Percentiles rank a stretch among this genome's conserved stretches.
Conservation (phyloP, 805 yeast species). For the Kazachstania taianensis region DNA sequence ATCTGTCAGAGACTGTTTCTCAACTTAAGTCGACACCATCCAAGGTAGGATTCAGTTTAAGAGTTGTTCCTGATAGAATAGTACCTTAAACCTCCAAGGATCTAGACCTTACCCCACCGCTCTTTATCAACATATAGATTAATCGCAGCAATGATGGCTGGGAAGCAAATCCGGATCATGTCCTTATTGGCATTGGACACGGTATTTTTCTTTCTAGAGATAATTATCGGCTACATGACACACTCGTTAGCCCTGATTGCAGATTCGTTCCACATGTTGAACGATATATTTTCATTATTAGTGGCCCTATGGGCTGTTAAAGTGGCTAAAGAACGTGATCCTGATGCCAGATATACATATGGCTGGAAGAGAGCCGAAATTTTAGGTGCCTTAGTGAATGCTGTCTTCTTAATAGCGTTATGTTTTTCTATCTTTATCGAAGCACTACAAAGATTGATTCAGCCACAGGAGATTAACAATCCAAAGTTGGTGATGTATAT, state of each 20-base stretch:
- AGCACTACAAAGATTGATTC: slow-evolving; percentile 80
- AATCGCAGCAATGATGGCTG: slow-evolving; percentile 2
- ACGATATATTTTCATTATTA: slow-evolving; percentile 79
- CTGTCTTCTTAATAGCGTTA: slow-evolving; percentile 83
- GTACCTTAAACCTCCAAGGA: too few species aligned
- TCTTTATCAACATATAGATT: too few species aligned
- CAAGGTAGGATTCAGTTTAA: too few species aligned
- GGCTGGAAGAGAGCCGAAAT: slow-evolving; percentile 99
- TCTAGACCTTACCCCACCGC: too few species aligned
- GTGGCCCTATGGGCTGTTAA: slow-evolving; percentile 96
- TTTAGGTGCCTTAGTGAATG: slow-evolving; percentile 87
- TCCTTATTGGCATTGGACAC: slow-evolving; percentile 69
- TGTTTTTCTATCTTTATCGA: slow-evolving; percentile 89
- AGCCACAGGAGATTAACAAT: slow-evolving; percentile 68
- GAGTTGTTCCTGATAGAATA: too few species aligned
- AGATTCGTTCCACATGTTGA: slow-evolving; percentile 95
- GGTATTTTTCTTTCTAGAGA: slow-evolving; percentile 74
- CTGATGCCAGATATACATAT: slow-evolving; percentile 84
- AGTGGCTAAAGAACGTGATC: slow-evolving; percentile 71
- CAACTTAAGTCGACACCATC: too few species aligned
- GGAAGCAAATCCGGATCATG: slow-evolving; percentile 61
- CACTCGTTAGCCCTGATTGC: slow-evolving; percentile 92
- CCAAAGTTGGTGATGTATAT: slow-evolving; percentile 75
- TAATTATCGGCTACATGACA: slow-evolving; percentile 78
- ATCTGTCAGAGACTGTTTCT: too few species aligned